Base-by-base conservation (phyloP, 2,329 filamentous ascomycete genomes). In the Penicillium fuscoglaucum region DNA sequence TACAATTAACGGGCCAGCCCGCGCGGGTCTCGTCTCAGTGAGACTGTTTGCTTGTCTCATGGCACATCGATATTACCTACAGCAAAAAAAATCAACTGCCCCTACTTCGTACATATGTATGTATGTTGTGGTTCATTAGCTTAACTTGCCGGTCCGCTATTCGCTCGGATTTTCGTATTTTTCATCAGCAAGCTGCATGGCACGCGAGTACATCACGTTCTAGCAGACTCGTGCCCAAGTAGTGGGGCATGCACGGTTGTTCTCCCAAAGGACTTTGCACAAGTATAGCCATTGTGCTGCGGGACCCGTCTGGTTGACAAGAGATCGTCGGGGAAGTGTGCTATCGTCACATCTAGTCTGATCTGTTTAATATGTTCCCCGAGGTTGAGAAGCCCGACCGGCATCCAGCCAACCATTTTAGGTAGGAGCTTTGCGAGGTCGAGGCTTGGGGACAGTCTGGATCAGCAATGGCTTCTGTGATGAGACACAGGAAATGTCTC, bases 1-100 rank as follows among this genome's bases (percentile, higher is more conserved):
- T 45, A 47, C 53, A 45, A 29, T 44, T 28, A 35, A 47, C 37
- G 51, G 55, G 21, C 19, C 43, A 48, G 43, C 55, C 51, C 55
- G 33, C 35, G 17, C 7, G 6, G 48, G 49, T 39, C 37, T 58
- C 44, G 49, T 39, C 37, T 58, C 44, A 24, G 6, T 6, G 52
- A 35, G 21, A 39, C 13, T 56, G 59, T 64, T 64, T 64, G 61
- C 55, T 54, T 44, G 49, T 58, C 53, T 61, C 41, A 55, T 21
- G 17, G 37, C 9, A 4, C 58, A 40, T 41, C 17, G 41, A 53
- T 40, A 43, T 57, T 31, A 31, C 33, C 13, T 33, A 21, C 37
- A 41, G 28, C 41, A 31, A 19, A 45, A 37, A 37, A 13, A 2
- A 5, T 26, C 33, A 29, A 39, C 24, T 39, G 24, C 41, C 21